Evolutionary conservation across 2,329 filamentous ascomycete genomes (phyloP).

Genomic region (Fusarium anthophilum): DNA sequence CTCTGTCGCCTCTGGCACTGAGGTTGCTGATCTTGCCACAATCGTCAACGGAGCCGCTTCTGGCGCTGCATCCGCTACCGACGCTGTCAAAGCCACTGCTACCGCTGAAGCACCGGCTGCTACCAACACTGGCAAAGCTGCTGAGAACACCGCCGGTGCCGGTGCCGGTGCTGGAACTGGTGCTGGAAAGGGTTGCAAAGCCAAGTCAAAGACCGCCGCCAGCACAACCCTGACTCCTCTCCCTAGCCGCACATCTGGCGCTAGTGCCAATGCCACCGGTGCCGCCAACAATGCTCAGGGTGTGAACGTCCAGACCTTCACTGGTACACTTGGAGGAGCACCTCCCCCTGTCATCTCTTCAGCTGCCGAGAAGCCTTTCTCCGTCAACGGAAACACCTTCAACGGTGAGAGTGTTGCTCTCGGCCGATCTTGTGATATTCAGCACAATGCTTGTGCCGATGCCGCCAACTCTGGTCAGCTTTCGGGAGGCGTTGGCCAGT

Average conservation of each 20-base stretch:
- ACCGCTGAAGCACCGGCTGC: background rate
- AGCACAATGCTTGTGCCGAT: background rate
- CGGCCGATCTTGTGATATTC: background rate
- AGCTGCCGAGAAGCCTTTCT: background rate
- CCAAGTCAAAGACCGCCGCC: background rate
- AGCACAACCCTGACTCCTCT: background rate
- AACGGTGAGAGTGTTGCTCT: background rate
- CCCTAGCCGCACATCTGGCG: background rate
- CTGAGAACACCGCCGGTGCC: background rate
- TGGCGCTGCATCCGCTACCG: background rate
- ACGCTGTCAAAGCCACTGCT: background rate
- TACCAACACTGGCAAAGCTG: background rate
- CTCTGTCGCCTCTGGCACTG: background rate
- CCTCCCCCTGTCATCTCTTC: background rate
- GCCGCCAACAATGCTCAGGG: background rate
- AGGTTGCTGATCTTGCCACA: constrained; percentile 3
- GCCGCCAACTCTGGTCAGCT: constrained; percentile 1
- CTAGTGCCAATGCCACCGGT: background rate
- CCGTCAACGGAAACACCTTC: background rate
- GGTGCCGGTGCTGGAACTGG: background rate
- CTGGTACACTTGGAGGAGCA: background rate
- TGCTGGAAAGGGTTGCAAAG: background rate
- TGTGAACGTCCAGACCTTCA: background rate
- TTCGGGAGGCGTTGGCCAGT: background rate
- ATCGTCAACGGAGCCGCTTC: background rate